Percentiles rank a stretch among this genome's conserved stretches.
phyloP scores from a whole-genome alignment of 139 green algal species.

The Chlorella sp. region DNA sequence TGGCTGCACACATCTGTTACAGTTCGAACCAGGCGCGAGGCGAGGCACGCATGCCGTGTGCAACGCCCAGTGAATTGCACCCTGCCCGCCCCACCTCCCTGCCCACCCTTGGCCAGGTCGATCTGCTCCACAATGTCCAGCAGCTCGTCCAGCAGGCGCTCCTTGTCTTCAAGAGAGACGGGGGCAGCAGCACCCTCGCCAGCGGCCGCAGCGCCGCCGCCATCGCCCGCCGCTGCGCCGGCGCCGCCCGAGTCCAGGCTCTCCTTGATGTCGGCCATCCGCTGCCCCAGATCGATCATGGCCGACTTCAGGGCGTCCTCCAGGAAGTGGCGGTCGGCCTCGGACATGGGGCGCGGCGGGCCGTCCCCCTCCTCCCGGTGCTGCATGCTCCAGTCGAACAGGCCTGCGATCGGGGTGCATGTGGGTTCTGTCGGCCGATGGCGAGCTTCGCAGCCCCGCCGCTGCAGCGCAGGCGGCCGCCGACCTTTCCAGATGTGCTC shows the following conservation, averaged over 20 bases:
- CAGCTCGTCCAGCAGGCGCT: constrained; percentile 84
- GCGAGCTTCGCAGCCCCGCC: no score
- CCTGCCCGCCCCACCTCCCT: neutral
- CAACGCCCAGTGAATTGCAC: no score
- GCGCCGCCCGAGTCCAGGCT: constrained; percentile 40
- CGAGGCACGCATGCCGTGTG: no score
- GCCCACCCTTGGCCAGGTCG: constrained; percentile 65
- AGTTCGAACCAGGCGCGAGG: no score
- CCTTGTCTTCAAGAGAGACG: constrained; percentile 49
- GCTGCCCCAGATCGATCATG: constrained; percentile 74
- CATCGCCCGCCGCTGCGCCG: neutral
- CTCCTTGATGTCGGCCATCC: constrained; percentile 80
- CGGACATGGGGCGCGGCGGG: constrained; percentile 18
- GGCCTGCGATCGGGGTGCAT: constrained; percentile 48
- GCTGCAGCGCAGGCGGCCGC: no score
- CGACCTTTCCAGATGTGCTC: no score
- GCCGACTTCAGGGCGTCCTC: constrained; percentile 67
- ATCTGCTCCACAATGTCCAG: constrained; percentile 82
- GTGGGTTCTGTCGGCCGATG: no score
- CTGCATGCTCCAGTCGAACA: constrained; percentile 89
- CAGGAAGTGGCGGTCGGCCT: constrained; percentile 65
- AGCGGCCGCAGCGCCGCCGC: neutral
- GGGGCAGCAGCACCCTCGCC: neutral
- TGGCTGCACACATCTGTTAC: no score
- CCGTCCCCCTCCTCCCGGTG: constrained; percentile 46